Base-by-base conservation (phyloP, 768 basidiomycete species). In the Russula brevipes region DNA sequence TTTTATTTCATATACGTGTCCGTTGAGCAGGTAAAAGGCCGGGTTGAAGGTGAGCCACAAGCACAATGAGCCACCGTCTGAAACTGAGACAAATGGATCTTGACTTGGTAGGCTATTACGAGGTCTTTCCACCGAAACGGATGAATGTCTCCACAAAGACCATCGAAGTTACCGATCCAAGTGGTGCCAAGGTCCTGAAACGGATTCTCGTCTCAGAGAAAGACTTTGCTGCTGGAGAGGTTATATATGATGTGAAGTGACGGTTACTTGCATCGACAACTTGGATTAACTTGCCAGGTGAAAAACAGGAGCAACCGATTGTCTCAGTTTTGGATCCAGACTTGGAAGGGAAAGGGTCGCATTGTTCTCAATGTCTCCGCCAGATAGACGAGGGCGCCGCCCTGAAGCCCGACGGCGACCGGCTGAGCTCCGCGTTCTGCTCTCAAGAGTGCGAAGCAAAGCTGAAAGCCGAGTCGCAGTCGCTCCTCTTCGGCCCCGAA, bases 331-430 rank as follows among this genome's bases (percentile, higher is more conserved):
- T 94, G 24, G 91, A 93, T 69, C 69, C 76, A 0, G 91, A 93
- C 68, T 76, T 94, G 19, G 82, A 88, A 73, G 76, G 77, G 42
- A 81, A 82, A 55, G 86, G 86, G 24, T 82, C 82, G 3, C 78
- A 91, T 66, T 94, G 91, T 71, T 80, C 83, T 17, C 84, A 89
- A 66, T 94, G 91, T 71, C 77, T 93, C 68, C 82, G 87, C 42
- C 68, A 71, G 54, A 80, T 92, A 57, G 71, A 82, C 60, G 72
- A 78, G 31, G 78, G 73, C 59, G 72, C 75, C 56, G 76, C 79
- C 14, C 72, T 88, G 57, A 73, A 72, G 54, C 74, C 80, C 3
- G 76, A 80, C 3, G 72, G 74, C 16, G 85, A 87, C 68, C 79
- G 79, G 35, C 78, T 89, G 57, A 68, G 74, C 41, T 82, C 85